Base-by-base conservation (phyloP, 2,329 filamentous ascomycete species). In the Didymella exigua region DNA sequence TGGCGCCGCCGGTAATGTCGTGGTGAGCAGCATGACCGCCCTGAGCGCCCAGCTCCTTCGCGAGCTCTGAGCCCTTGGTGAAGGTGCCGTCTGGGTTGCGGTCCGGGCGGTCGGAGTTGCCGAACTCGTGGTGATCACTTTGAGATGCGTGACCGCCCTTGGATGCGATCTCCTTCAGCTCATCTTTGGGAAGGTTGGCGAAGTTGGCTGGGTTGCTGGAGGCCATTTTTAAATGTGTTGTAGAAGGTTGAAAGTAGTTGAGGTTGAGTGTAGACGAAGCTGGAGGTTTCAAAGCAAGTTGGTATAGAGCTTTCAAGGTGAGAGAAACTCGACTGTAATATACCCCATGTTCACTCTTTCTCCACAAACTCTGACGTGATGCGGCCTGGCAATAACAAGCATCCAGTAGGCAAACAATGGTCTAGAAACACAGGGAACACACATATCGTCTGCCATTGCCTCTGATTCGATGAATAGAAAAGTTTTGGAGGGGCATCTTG, bases 161-260 rank as follows among this genome's bases (percentile, higher is more conserved):
- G 47, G 74, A 73, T 13, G 78, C 79, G 50, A 82, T 80, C 51
- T 77, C 77, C 26, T 71, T 68, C 49, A 82, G 78, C 59, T 82
- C 77, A 36, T 81, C 79, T 47, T 77, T 79, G 54, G 79, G 74
- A 33, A 78, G 77, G 72, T 82, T 82, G 72, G 79, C 79, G 59
- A 82, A 82, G 74, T 82, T 83, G 53, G 72, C 76, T 29, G 79
- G 79, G 72, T 82, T 82, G 61, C 74, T 72, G 56, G 70, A 72
- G 31, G 74, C 68, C 74, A 76, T 76, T 18, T 43, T 57, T 64
- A 36, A 43, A 10, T 36, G 13, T 57, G 27, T 31, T 50, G 29
- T 54, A 43, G 45, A 42, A 30, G 13, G 27, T 40, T 46, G 13
- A 38, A 11, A 33, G 13, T 30, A 19, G 10, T 26, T n/a, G 27